Conservation (phyloP, 1,284 basidiomycete genomes). For the Ganoderma sinense region DNA sequence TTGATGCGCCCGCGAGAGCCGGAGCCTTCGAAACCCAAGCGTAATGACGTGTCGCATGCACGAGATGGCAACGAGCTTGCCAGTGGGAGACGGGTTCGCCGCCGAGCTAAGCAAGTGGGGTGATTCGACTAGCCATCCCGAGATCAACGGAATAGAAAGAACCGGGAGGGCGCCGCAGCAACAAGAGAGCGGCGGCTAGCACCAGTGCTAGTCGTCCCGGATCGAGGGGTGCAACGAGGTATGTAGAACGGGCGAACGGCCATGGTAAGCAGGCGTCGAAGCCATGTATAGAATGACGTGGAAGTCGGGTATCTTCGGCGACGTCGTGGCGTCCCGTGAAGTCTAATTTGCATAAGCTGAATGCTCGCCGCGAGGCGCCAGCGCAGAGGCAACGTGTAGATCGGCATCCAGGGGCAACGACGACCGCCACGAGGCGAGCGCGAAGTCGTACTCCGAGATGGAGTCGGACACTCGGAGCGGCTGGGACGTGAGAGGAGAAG, state of each 20-base stretch:
- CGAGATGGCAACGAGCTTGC: background rate
- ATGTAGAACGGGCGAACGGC: too few relatives aligned
- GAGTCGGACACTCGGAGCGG: background rate
- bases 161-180: background rate
- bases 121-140: background rate
- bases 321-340: background rate
- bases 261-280: too few relatives aligned
- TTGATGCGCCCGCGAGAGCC: background rate
- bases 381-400: background rate
- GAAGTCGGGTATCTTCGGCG: background rate
- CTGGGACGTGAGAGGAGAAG: conserved; percentile 2
- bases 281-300: background rate
- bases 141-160: background rate
- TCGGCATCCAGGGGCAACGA: background rate
- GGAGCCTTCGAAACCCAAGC: background rate
- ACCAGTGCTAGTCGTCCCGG: background rate
- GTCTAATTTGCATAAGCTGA: background rate
- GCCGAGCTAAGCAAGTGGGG: background rate
- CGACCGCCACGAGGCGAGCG: background rate
- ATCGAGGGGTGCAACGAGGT: too few relatives aligned
- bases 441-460: conserved; percentile 2
- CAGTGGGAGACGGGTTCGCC: background rate
- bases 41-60: background rate
- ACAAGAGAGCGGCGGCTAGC: background rate
- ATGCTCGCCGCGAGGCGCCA: background rate